A percentile compares a stretch with the other conserved stretches of the same genome.
phyloP scores from a whole-genome alignment of 768 basidiomycete species.

The Lactarius pseudohatsudake region DNA sequence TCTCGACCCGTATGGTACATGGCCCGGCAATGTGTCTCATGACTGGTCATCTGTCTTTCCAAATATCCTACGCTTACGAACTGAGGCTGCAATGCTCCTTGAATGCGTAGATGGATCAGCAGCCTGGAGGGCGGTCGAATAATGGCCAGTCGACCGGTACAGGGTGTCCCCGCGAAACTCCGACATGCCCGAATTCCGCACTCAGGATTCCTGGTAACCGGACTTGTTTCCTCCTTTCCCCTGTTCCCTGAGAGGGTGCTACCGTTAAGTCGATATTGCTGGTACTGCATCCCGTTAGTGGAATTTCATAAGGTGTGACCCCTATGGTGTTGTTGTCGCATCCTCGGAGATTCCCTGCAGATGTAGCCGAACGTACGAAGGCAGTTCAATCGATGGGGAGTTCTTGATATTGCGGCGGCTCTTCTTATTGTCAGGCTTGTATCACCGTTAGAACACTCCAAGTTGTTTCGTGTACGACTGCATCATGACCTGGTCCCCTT shows the following conservation, averaged over 20 bases:
- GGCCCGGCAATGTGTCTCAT: background rate
- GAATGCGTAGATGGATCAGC: background rate
- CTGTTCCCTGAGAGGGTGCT: background rate
- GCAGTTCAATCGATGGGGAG: background rate
- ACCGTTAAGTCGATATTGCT: background rate
- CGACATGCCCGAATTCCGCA: background rate
- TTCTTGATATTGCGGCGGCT: background rate
- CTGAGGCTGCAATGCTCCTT: background rate
- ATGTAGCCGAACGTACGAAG: background rate
- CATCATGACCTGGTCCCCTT: background rate
- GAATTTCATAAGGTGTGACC: background rate
- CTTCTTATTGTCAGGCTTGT: background rate
- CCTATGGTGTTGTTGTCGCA: background rate
- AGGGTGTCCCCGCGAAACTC: background rate
- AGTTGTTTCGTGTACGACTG: background rate
- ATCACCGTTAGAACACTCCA: background rate
- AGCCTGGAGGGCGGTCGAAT: background rate
- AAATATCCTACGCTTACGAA: background rate
- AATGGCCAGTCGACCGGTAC: background rate
- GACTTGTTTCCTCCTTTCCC: background rate
- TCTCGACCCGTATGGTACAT: background rate
- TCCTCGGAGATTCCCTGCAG: background rate
- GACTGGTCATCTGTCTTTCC: background rate
- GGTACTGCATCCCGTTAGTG: background rate
- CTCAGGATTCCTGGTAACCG: background rate